These are phyloP conservation scores for Ustilago shanxiensis DNA, from an alignment of 1,284 basidiomycete genomes.

Conservation along the genomic window DNA sequence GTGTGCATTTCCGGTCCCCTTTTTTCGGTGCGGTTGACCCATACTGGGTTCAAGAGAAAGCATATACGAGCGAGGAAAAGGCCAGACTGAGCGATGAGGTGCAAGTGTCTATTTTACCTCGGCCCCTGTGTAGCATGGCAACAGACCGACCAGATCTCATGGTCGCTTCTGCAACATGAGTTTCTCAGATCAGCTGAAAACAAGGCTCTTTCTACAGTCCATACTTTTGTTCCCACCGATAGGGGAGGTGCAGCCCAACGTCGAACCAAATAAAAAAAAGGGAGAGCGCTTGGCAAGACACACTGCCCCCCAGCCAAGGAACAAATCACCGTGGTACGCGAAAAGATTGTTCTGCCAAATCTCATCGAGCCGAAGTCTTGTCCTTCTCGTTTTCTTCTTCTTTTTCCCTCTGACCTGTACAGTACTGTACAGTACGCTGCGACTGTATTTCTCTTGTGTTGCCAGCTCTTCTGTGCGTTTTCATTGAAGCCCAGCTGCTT, in stretches of 20 bases:
- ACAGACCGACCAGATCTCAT: background rate
- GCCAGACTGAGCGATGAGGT: no score
- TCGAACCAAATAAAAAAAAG: background rate
- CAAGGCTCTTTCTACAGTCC: background rate
- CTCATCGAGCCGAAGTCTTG: background rate
- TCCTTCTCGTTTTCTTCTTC: no score
- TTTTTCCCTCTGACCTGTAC: no score
- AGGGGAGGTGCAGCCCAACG: background rate
- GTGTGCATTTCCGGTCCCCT: no score
- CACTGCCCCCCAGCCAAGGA: background rate
- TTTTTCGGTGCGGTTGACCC: no score
- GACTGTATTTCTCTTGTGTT: background rate
- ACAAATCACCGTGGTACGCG: background rate
- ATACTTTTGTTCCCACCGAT: background rate
- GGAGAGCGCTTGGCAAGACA: background rate
- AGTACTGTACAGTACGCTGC: no score
- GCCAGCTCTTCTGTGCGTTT: background rate
- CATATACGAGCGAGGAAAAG: no score
- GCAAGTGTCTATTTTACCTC: background rate
- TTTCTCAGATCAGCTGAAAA: background rate
- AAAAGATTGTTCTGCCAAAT: slow-evolving; percentile 5
- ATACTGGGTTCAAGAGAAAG: no score
- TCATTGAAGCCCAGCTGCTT: background rate
- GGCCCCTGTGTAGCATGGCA: slow-evolving; percentile 6
- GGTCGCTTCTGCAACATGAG: background rate